Evolutionary conservation across 2,329 filamentous ascomycete genomes (phyloP), one percentile per base, ranked within the genome.

Genomic region (Dothiorella sarmentorum): DNA sequence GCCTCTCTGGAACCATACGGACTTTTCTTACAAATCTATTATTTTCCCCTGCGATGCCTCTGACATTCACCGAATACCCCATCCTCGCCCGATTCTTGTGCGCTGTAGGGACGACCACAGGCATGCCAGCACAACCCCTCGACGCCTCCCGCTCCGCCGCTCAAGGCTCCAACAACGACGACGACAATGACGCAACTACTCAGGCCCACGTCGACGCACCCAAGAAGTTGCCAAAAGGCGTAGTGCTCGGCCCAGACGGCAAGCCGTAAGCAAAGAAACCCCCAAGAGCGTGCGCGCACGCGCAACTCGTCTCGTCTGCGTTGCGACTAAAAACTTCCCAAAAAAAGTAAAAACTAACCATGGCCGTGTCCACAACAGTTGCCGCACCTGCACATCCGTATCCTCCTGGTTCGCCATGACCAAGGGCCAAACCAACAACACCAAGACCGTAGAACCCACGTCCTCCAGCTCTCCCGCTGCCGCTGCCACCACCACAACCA

Each of bases 221-320:
- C 24, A 82, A 82, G 68, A 83, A 80, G 67, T 74, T 88, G 27
- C 83, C 88, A 15, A 89, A 87, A 67, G 88, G 89, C 63, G 80
- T 93, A 2, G 82, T 93, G 35, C 75, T 93, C 33, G 90, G 87
- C 44, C 87, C 87, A 63, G 89, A 94, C 76, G 90, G 90, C 58
- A 94, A 94, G 75, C 90, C 90, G 90, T 93, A 75, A 78, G 88
- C 60, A 64, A 71, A 33, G 33, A 20, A 38, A 31, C 20, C 29
- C n/a, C 18, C 17, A 3, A 22, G 20, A 27, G 9, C 9, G 20
- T 10, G 22, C 29, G 29, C 10, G 29, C 29, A 31, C 9, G 10
- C 29, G 5, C 29, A n/a, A n/a, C n/a, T n/a, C n/a, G n/a, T n/a
- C n/a, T n/a, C n/a, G n/a, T n/a, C n/a, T n/a, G n/a, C n/a, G n/a